Evolutionary conservation across 202 grass and related monocot genomes (phyloP), one percentile per base, ranked within the genome.

Genomic region (Schoenoplectus tabernaemontani): DNA sequence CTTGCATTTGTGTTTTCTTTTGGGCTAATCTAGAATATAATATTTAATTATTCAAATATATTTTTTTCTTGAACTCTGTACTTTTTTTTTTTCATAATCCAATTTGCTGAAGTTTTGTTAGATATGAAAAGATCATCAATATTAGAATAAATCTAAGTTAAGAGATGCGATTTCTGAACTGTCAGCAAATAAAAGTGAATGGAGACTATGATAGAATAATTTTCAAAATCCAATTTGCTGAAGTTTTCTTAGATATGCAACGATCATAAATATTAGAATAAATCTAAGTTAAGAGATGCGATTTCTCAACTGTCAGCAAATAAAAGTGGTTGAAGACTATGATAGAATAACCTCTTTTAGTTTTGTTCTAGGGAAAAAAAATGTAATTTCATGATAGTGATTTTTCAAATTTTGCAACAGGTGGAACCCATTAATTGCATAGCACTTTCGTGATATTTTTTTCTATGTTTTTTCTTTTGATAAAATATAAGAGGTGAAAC

Each of bases 381-480:
- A 23, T 64, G 37, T 37, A 44, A 61, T 30, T 79, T 64, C 57
- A 44, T 64, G 77, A 79, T 48, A 32, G 37, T 79, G 58, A 79
- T 79, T 37, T 42, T 79, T 79, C 24, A 16, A 46, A 47, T 17
- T 46, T 46, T 64, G 59, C 13, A 23, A 79, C 8, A 59, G 57
- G 38, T 71, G 22, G 22, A 22, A 47, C n/a, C 67, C 43, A 73
- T 70, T 46, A 9, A 70, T 70, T 24, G 41, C 39, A 15, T 43
- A 46, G 15, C 20, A 46, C 36, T 46, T 78, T 41, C 11, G 3
- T 60, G 33, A 34, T 26, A 59, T 5, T 20, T 42, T 17, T 16
- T 64, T 79, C 15, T 37, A 47, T 17, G 17, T 0, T 64, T 11
- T 54, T 57, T 39, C 19, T 61, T 46, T 46, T 41, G 30, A 17